A percentile compares a stretch with the other conserved stretches of the same genome.
Evolutionary conservation across 2,329 filamentous ascomycete genomes (phyloP).

Genomic region (Nannizziopsis barbatae): DNA sequence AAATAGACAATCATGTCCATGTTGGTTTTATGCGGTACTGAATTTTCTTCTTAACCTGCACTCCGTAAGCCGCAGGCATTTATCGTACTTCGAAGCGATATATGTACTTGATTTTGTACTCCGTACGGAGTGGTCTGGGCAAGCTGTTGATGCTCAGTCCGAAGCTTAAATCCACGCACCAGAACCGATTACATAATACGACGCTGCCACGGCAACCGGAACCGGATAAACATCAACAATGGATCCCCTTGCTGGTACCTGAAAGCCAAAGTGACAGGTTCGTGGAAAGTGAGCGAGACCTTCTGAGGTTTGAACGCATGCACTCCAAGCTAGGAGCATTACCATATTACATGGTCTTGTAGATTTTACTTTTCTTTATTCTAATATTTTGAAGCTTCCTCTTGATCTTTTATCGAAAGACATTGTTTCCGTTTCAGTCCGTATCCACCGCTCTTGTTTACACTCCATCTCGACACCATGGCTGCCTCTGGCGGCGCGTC

Average conservation of each 20-base stretch:
- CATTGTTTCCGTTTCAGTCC: neutral
- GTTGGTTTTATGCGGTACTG: no score
- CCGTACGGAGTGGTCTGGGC: no score
- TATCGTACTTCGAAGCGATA: no score
- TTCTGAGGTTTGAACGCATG: neutral
- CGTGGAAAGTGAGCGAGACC: neutral
- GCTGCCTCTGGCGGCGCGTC: constrained; percentile 36
- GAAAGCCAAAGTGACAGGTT: neutral
- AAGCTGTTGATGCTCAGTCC: no score
- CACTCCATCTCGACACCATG: constrained; percentile 23
- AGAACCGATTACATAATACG: neutral
- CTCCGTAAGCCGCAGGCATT: no score
- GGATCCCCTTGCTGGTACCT: neutral
- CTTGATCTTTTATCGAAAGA: neutral
- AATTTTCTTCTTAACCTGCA: no score
- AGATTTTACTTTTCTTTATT: constrained; percentile 8
- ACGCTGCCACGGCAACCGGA: constrained; percentile 16
- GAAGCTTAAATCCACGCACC: no score
- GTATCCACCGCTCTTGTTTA: constrained; percentile 6
- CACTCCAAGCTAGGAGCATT: neutral
- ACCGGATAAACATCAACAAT: constrained; percentile 14
- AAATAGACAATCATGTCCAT: no score
- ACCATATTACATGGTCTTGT: constrained; percentile 3
- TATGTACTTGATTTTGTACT: no score
- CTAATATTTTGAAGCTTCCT: constrained; percentile 2